A percentile compares a stretch with the other conserved stretches of the same genome.
Evolutionary conservation across 495 filamentous ascomycete species (phyloP).

Genomic region (Penicillium daleae): DNA sequence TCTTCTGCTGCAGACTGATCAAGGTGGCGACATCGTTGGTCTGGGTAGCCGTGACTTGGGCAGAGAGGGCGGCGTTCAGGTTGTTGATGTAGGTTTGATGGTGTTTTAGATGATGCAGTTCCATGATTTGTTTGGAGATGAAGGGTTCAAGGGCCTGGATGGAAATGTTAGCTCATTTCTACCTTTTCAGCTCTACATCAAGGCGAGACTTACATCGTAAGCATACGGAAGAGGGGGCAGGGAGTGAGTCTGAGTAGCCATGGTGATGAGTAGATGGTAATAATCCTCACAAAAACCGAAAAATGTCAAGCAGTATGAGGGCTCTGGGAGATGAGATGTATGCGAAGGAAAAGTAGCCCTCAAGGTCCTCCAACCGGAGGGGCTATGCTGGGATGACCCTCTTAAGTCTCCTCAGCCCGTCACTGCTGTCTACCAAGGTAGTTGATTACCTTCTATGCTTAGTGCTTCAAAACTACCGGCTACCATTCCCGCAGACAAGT

Average conservation of each 20-base stretch:
- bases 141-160: conserved; percentile 82
- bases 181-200: neutral
- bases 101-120: conserved; percentile 73
- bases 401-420: conserved; percentile 9
- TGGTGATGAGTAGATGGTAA: conserved; percentile 2
- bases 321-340: neutral
- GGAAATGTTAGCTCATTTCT: conserved; percentile 8
- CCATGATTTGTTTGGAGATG: conserved; percentile 96
- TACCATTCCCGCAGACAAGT: neutral
- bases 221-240: conserved; percentile 49
- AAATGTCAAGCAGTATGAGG: neutral
- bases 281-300: neutral
- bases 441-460: neutral
- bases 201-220: conserved; percentile 41
- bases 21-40: conserved; percentile 57
- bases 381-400: conserved; percentile 8
- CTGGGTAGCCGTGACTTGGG: conserved; percentile 51
- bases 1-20: conserved; percentile 76
- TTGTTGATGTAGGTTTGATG: conserved; percentile 70
- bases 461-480: neutral
- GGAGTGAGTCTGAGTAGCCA: conserved; percentile 28
- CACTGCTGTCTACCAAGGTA: conserved; percentile 21
- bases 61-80: conserved; percentile 56
- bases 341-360: neutral
- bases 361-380: conserved; percentile 24